phyloP scores from a whole-genome alignment of 441 rosid species.

The Euphorbia schlechtendalii region DNA sequence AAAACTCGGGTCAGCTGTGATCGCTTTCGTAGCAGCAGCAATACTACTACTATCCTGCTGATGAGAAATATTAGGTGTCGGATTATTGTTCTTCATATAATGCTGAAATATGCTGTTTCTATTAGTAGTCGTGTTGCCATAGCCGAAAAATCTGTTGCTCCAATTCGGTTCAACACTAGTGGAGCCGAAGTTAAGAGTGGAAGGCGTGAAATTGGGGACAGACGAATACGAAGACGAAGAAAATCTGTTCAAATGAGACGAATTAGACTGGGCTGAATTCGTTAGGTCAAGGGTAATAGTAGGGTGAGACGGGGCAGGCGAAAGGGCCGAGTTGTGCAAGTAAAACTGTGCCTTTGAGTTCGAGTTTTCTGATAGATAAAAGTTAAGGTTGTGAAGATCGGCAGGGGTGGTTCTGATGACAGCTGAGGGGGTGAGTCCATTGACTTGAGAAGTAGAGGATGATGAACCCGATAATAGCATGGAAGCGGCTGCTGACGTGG shows the following conservation, averaged over 20 bases:
- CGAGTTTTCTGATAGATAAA: slow-evolving; percentile 45
- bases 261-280: slow-evolving; percentile 31
- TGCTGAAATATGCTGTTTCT: slow-evolving; percentile 31
- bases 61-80: slow-evolving; percentile 20
- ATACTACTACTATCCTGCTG: slow-evolving; percentile 40
- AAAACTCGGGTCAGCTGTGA: slow-evolving; percentile 73
- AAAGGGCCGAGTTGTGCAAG: slow-evolving; percentile 38
- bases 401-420: slow-evolving; percentile 24
- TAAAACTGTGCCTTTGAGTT: slow-evolving; percentile 37
- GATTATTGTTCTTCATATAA: slow-evolving; percentile 28
- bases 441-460: slow-evolving; percentile 18
- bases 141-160: slow-evolving; percentile 34
- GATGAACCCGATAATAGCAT: slow-evolving; percentile 69
- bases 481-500: slow-evolving; percentile 84
- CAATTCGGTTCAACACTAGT: slow-evolving; percentile 28
- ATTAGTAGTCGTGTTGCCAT: slow-evolving; percentile 19
- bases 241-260: slow-evolving; percentile 28
- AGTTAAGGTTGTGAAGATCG: slow-evolving; percentile 51
- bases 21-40: slow-evolving; percentile 57
- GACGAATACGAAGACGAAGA: slow-evolving; percentile 28
- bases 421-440: slow-evolving; percentile 3
- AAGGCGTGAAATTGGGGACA: slow-evolving; percentile 26
- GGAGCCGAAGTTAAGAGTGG: slow-evolving; percentile 47
- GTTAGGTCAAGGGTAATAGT: slow-evolving; percentile 69
- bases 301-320: slow-evolving; percentile 43